Base-by-base conservation (phyloP, 768 basidiomycete genomes). In the Suillus ampliporus region DNA sequence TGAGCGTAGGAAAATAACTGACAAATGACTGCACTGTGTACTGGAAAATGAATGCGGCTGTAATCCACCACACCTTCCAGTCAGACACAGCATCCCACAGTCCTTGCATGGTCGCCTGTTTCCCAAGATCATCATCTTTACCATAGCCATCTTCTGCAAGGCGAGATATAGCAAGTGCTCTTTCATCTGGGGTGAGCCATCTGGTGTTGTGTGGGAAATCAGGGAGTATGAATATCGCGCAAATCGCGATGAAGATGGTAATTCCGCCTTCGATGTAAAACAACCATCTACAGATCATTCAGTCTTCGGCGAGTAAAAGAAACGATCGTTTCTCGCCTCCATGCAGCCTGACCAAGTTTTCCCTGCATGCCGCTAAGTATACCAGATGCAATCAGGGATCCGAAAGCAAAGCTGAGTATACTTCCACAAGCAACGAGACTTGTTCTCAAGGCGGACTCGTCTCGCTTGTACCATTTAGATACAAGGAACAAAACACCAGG, bases 1-100 rank as follows among this genome's bases (percentile, higher is more conserved):
- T n/a, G n/a, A n/a, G n/a, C n/a, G n/a, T n/a, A n/a, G n/a, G n/a
- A n/a, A n/a, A n/a, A n/a, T n/a, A n/a, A n/a, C n/a, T n/a, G n/a
- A n/a, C n/a, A n/a, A n/a, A n/a, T n/a, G n/a, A 51, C 50, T 51
- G 50, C 28, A 5, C 50, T 9, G 11, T 3, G 11, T 19, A 0
- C 50, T 51, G 50, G 28, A 51, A 31, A 9, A 51, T 31, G 10
- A 90, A 71, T 3, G 88, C 82, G 37, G 91, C 62, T 19, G 89
- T 83, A 54, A 95, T 78, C 84, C 84, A 90, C 89, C 91, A 94
- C 35, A 94, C 88, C 74, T 87, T 90, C 88, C 87, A 87, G 70
- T 95, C 92, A 31, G 78, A 79, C 58, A 91, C 35, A 15, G 90
- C 88, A 68, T 88, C 70, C 15, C 71, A 60, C 9, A 92, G 72